Conservation (phyloP, 2,329 filamentous ascomycete species). For the Aureobasidium uvarum region DNA sequence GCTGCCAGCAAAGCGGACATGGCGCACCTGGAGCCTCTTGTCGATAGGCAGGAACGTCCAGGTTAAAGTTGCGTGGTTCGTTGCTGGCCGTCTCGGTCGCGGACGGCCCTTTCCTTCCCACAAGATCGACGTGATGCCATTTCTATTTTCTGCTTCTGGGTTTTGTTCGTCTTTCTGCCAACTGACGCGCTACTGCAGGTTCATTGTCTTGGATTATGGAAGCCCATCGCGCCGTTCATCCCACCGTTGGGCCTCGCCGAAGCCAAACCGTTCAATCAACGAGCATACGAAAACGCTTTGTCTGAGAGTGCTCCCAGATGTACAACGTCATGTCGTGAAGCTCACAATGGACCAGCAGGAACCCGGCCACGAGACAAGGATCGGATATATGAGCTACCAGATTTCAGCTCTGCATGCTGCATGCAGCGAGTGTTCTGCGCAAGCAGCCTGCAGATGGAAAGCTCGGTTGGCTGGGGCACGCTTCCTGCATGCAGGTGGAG, state of each 20-base stretch:
- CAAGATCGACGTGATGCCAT: constrained; percentile 19
- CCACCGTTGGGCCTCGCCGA: constrained; percentile 15
- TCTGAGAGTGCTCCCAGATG: background rate
- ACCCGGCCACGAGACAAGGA: background rate
- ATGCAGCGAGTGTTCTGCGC: background rate
- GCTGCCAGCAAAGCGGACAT: background rate
- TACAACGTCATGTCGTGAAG: constrained; percentile 5
- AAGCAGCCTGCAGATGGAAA: background rate
- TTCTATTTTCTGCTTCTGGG: constrained; percentile 21
- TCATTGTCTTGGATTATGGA: constrained; percentile 15
- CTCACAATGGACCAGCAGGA: background rate
- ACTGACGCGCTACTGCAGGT: constrained; percentile 22
- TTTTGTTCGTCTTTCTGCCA: constrained; percentile 2
- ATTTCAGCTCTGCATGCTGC: background rate
- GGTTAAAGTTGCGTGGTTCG: constrained; percentile 9
- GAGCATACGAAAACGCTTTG: constrained; percentile 25
- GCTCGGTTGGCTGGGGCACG: constrained; percentile 25
- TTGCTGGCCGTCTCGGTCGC: constrained; percentile 15
- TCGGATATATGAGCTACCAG: background rate
- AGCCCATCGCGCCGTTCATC: constrained; percentile 4
- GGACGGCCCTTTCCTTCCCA: constrained; percentile 3
- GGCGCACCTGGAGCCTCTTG: constrained; percentile 3
- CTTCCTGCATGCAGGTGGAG: constrained; percentile 24
- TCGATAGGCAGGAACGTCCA: background rate
- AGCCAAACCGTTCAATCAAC: constrained; percentile 12